Conservation (phyloP, 257 asterid genomes). For the Buddleja alternifolia region DNA sequence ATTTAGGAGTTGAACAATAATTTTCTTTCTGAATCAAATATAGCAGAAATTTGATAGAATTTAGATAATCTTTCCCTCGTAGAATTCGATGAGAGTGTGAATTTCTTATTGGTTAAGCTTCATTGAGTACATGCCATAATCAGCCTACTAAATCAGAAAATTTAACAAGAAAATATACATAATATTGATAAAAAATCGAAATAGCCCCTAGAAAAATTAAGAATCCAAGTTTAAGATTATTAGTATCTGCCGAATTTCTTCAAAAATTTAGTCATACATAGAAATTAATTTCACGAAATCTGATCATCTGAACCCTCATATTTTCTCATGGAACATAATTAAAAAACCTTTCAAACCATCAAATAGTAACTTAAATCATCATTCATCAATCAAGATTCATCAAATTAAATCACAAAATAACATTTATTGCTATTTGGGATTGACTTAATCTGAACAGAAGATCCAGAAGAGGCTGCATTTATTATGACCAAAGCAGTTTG, state of each 20-base stretch:
- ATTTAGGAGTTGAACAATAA: too few relatives aligned
- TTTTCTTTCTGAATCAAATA: too few relatives aligned
- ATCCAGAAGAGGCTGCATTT: not conserved
- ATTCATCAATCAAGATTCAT: not conserved
- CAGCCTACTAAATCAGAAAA: not conserved
- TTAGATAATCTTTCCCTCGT: too few relatives aligned
- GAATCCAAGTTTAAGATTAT: conserved; percentile 7
- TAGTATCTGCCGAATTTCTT: not conserved
- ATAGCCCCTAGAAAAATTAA: not conserved
- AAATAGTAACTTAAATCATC: not conserved
- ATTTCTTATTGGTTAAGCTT: too few relatives aligned
- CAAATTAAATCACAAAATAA: not conserved
- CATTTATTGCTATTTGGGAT: not conserved
- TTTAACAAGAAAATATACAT: not conserved
- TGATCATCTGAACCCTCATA: too few relatives aligned
- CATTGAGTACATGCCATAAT: not conserved
- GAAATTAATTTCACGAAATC: not conserved
- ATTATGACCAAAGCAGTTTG: conserved; percentile 14
- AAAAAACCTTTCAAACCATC: not conserved
- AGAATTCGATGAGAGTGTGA: too few relatives aligned
- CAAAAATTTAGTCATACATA: not conserved
- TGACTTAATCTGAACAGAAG: not conserved
- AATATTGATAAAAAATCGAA: not conserved
- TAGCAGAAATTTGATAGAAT: too few relatives aligned
- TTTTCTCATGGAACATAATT: too few relatives aligned